phyloP scores from a whole-genome alignment of 371 early-diverging fungal genomes.

The Hamiltosporidium magnivora region DNA sequence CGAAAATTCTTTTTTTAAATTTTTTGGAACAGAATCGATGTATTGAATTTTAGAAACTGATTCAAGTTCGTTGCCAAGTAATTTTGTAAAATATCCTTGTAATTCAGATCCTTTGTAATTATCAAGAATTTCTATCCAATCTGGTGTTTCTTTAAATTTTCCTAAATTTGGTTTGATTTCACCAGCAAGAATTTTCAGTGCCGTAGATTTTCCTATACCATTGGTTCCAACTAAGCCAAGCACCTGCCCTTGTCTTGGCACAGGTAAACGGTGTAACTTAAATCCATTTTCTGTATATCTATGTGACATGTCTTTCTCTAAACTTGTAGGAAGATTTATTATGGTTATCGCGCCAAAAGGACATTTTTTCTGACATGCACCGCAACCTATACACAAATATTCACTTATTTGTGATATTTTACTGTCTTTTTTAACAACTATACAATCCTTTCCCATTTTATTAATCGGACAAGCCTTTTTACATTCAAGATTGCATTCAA shows the following conservation, averaged over 20 bases:
- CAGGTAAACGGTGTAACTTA: conserved; percentile 93
- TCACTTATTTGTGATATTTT: conserved; percentile 77
- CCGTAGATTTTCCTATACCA: conserved; percentile 92
- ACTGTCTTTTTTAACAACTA: conserved; percentile 65
- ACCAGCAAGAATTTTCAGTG: conserved; percentile 85
- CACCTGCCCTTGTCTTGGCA: conserved; percentile 88
- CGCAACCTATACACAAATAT: conserved; percentile 94
- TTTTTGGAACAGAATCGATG: conserved; percentile 80
- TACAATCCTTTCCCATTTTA: conserved; percentile 60
- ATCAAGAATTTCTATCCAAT: conserved; percentile 85
- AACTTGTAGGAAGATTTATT: conserved; percentile 91
- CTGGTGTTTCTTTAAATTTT: conserved; percentile 65
- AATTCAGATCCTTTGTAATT: conserved; percentile 94
- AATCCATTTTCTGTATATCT: conserved; percentile 93
- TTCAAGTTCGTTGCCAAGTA: conserved; percentile 67
- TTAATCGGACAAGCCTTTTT: conserved; percentile 72
- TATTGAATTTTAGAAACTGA: conserved; percentile 92
- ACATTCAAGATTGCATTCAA: conserved; percentile 96
- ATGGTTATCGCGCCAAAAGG: conserved; percentile 94
- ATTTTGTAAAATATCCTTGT: conserved; percentile 94
- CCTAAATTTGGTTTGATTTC: conserved; percentile 95
- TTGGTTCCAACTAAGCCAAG: conserved; percentile 95
- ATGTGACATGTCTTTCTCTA: conserved; percentile 85
- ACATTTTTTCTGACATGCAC: conserved; percentile 95
- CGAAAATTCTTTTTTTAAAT: conserved; percentile 61